phyloP scores from a whole-genome alignment of 352 stramenopile species.

The Blastocystis hominis region DNA sequence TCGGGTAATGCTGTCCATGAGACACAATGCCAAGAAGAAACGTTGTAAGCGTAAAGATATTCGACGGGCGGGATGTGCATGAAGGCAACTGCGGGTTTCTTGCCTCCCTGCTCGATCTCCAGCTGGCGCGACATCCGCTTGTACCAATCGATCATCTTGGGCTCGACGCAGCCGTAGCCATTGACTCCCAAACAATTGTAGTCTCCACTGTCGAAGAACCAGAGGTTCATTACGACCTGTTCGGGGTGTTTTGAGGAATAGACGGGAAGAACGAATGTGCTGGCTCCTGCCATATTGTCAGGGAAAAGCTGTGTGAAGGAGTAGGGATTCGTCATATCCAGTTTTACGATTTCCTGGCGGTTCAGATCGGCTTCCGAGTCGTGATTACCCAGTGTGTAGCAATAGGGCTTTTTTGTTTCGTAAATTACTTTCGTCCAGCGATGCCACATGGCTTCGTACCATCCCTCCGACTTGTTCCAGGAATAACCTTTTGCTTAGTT shows the following conservation, averaged over 20 bases:
- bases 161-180: constrained; percentile 52
- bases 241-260: constrained; percentile 34
- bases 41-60: constrained; percentile 52
- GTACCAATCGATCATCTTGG: constrained; percentile 24
- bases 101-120: constrained; percentile 27
- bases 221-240: constrained; percentile 54
- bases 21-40: neutral
- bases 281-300: neutral
- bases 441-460: constrained; percentile 55
- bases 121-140: constrained; percentile 4
- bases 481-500: constrained; percentile 18
- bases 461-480: constrained; percentile 42
- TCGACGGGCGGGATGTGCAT: constrained; percentile 48
- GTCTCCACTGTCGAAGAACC: constrained; percentile 55
- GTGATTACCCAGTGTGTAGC: constrained; percentile 57
- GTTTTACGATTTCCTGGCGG: constrained; percentile 12
- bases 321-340: constrained; percentile 48
- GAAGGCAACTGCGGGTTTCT: constrained; percentile 36
- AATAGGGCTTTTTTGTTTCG: constrained; percentile 22
- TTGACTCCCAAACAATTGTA: constrained; percentile 52
- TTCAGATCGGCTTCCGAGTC: constrained; percentile 54
- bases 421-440: constrained; percentile 14
- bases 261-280: constrained; percentile 46
- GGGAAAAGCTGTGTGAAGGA: neutral
- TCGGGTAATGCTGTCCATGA: constrained; percentile 28